Evolutionary conservation across 2,329 filamentous ascomycete genomes (phyloP).

Genomic region (Kalmusia sp.): DNA sequence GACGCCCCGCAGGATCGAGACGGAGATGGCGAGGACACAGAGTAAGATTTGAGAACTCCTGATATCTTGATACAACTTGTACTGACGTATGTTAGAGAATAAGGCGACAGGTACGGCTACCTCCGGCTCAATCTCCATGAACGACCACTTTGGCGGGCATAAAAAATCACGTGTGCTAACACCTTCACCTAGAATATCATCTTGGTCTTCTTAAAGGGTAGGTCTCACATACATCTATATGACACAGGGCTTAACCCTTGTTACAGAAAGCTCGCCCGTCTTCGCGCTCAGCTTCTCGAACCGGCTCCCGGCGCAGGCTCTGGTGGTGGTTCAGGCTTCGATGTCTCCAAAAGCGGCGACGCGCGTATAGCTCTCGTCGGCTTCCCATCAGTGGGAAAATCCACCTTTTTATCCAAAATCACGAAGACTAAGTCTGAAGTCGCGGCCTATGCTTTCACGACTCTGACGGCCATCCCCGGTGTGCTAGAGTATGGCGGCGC

Average conservation of each 20-base stretch:
- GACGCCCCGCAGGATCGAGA: slow-evolving; percentile 80
- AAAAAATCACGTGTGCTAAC: slow-evolving; percentile 44
- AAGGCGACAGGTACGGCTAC: slow-evolving; percentile 87
- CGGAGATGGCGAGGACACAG: slow-evolving; percentile 99
- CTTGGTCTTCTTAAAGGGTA: slow-evolving; percentile 96
- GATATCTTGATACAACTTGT: not conserved
- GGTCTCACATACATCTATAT: not conserved
- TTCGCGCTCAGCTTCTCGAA: slow-evolving; percentile 92
- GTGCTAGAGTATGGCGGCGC: slow-evolving; percentile 97
- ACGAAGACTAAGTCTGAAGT: slow-evolving; percentile 98
- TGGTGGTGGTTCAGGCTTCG: slow-evolving; percentile 81
- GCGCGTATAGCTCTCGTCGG: slow-evolving; percentile 96
- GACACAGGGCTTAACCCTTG: not conserved
- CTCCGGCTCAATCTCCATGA: not conserved
- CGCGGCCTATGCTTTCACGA: slow-evolving; percentile 96
- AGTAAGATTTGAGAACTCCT: slow-evolving; percentile 64
- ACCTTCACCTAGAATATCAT: slow-evolving; percentile 80
- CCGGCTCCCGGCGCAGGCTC: slow-evolving; percentile 80
- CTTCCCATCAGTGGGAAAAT: slow-evolving; percentile 99
- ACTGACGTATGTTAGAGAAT: slow-evolving; percentile 73
- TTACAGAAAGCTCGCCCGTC: slow-evolving; percentile 88
- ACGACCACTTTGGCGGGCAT: too few relatives aligned
- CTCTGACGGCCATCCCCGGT: slow-evolving; percentile 93
- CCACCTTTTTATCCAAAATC: slow-evolving; percentile 97
- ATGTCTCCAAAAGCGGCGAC: slow-evolving; percentile 94